Conservation (phyloP, 1,284 basidiomycete species). For the Butyriboletus regius region DNA sequence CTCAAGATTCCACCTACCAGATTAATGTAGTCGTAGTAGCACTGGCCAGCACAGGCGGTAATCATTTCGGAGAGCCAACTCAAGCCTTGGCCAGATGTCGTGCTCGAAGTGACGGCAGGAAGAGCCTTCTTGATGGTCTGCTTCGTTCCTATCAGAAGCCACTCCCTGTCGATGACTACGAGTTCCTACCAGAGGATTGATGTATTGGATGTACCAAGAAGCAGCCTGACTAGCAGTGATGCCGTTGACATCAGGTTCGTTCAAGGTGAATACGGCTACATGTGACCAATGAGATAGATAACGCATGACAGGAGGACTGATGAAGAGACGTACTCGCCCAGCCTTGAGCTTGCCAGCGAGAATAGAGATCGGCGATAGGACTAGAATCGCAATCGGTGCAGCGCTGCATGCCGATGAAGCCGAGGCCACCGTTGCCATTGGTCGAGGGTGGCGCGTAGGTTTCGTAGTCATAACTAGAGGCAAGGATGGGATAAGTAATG, state of each 20-base stretch:
- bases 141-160: not conserved
- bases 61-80: conserved; percentile 32
- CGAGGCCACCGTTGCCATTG: conserved; percentile 33
- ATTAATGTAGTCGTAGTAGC: conserved; percentile 34
- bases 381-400: conserved; percentile 35
- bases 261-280: conserved; percentile 35
- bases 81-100: conserved; percentile 27
- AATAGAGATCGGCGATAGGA: conserved; percentile 28
- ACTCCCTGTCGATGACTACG: not conserved
- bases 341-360: conserved; percentile 20
- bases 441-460: conserved; percentile 31
- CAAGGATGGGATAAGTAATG: not conserved
- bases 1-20: conserved; percentile 11
- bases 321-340: conserved; percentile 28
- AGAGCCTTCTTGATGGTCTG: conserved; percentile 33
- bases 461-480: conserved; percentile 34
- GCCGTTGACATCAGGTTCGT: conserved; percentile 32
- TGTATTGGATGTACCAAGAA: conserved; percentile 34
- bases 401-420: conserved; percentile 38
- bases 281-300: not conserved
- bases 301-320: not conserved
- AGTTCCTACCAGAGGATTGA: conserved; percentile 32
- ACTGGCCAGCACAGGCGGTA: conserved; percentile 27
- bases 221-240: conserved; percentile 31
- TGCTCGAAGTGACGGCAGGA: conserved; percentile 33